A percentile compares a stretch with the other conserved stretches of the same genome.
These are phyloP conservation scores for Onygenales sp. DNA, from an alignment of 2,329 filamentous ascomycete genomes.

Conservation along the genomic window DNA sequence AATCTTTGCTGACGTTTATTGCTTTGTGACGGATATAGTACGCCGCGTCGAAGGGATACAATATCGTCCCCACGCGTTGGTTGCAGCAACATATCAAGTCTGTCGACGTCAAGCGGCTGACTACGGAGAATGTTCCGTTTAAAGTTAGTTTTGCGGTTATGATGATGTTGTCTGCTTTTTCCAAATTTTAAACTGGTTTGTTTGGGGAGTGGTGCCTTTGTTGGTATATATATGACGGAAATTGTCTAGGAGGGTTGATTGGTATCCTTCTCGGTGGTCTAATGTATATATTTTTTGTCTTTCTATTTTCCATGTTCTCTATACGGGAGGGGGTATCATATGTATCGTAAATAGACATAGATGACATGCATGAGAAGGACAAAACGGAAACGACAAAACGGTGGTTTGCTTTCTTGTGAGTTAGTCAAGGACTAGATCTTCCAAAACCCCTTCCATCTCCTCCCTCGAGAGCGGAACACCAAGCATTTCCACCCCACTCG, in stretches of 20 bases:
- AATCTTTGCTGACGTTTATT: background rate
- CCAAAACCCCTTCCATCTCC: conserved; percentile 79
- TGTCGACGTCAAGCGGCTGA: conserved; percentile 27
- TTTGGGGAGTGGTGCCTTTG: background rate
- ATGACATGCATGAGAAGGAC: background rate
- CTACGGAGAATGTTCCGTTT: conserved; percentile 33
- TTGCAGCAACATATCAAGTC: conserved; percentile 34
- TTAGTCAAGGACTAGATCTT: conserved; percentile 52
- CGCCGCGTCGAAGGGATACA: conserved; percentile 38
- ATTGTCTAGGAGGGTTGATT: background rate
- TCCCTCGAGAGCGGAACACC: conserved; percentile 78
- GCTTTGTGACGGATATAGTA: conserved; percentile 20
- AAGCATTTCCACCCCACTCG: conserved; percentile 72
- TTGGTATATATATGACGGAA: background rate
- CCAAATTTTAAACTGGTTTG: conserved; percentile 23
- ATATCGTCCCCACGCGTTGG: conserved; percentile 31
- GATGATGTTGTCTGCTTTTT: conserved; percentile 38
- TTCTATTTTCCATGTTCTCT: conserved; percentile 1
- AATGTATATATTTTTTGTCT: conserved; percentile 10
- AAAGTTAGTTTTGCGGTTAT: conserved; percentile 38
- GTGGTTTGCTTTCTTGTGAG: background rate
- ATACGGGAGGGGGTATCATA: background rate
- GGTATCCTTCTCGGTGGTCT: conserved; percentile 4
- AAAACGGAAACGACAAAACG: background rate
- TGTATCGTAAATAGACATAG: background rate